These are phyloP conservation scores for Sicyos baderoa DNA, from an alignment of 306 rosid genomes.

Conservation along the genomic window DNA sequence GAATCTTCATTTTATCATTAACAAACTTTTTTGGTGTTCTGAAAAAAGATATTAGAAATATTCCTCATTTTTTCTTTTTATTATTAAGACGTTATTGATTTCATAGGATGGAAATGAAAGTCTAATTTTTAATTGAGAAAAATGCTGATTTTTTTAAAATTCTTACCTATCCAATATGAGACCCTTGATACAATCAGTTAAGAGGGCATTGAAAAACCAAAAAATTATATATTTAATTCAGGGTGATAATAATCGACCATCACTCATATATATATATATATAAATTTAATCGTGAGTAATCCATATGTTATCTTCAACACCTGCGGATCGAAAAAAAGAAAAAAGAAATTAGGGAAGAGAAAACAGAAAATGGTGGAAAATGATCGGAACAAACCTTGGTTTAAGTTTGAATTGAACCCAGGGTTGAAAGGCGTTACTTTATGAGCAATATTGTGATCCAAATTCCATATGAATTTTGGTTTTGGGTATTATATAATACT, in stretches of 20 bases:
- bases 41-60: not conserved
- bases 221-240: too few relatives aligned
- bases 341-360: not conserved
- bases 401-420: not conserved
- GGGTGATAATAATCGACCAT: too few relatives aligned
- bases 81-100: not conserved
- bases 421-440: conserved; percentile 7
- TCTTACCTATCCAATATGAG: too few relatives aligned
- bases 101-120: not conserved
- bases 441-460: not conserved
- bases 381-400: not conserved
- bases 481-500: conserved; percentile 6
- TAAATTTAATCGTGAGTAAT: too few relatives aligned
- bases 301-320: too few relatives aligned
- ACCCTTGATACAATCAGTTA: too few relatives aligned
- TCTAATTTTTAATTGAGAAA: not conserved
- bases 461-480: conserved; percentile 4
- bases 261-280: too few relatives aligned
- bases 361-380: not conserved
- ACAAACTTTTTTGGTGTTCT: not conserved
- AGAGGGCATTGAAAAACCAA: too few relatives aligned
- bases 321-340: too few relatives aligned
- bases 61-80: not conserved
- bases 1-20: not conserved
- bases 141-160: not conserved